These are phyloP conservation scores for Diutina sp. DNA, from an alignment of 1,139 yeast genomes.

Conservation along the genomic window DNA sequence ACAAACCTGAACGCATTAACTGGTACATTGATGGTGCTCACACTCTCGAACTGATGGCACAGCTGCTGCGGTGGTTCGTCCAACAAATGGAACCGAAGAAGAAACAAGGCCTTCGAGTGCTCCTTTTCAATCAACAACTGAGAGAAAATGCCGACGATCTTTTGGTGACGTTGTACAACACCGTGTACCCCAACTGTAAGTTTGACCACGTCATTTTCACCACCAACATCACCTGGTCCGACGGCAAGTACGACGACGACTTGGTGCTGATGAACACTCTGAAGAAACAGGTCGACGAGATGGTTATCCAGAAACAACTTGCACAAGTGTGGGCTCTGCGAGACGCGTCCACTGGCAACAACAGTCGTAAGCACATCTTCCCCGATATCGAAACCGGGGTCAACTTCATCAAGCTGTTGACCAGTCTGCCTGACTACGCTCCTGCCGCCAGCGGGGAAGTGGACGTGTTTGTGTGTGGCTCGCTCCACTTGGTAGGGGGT, in stretches of 20 bases:
- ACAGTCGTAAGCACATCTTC: slow-evolving; percentile 38
- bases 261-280: slow-evolving; percentile 77
- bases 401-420: slow-evolving; percentile 19
- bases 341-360: slow-evolving; percentile 20
- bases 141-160: slow-evolving; percentile 65
- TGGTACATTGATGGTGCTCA: slow-evolving; percentile 97
- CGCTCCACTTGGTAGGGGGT: slow-evolving; percentile 91
- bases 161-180: slow-evolving; percentile 37
- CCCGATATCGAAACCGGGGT: slow-evolving; percentile 70
- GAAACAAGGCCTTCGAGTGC: slow-evolving; percentile 20
- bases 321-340: slow-evolving; percentile 57
- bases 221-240: slow-evolving; percentile 84
- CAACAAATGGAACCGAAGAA: slow-evolving; percentile 12
- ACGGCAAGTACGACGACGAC: slow-evolving; percentile 72
- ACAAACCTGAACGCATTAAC: slow-evolving; percentile 29
- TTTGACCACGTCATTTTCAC: slow-evolving; percentile 78
- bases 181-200: slow-evolving; percentile 17
- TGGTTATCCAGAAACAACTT: slow-evolving; percentile 70
- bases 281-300: slow-evolving; percentile 53
- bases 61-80: slow-evolving; percentile 71
- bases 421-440: background rate
- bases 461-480: slow-evolving; percentile 88
- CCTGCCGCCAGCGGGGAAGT: slow-evolving; percentile 10
- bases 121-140: slow-evolving; percentile 88
- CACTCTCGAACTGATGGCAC: slow-evolving; percentile 74